A percentile compares a stretch with the other conserved stretches of the same genome.
Conservation (phyloP, 306 rosid genomes). For the Nissolia schottii region DNA sequence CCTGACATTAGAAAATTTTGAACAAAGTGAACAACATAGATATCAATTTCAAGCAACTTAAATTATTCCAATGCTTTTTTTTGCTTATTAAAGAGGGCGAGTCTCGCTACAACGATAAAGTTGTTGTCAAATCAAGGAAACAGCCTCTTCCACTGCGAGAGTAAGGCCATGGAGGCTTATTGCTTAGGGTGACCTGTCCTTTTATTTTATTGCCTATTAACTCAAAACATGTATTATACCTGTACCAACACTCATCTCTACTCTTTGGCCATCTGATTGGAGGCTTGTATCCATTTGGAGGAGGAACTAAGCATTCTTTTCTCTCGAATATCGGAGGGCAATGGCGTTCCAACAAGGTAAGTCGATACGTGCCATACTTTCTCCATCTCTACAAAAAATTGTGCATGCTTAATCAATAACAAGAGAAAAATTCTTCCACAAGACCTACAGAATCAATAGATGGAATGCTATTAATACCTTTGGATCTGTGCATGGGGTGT, state of each 20-base stretch:
- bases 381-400: conserved; percentile 75
- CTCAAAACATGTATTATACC: conserved; percentile 41
- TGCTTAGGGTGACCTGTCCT: too few relatives aligned
- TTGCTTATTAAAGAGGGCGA: too few relatives aligned
- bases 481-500: conserved; percentile 99
- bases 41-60: not conserved
- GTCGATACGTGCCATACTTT: conserved; percentile 71
- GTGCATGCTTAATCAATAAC: conserved; percentile 23
- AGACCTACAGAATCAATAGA: conserved; percentile 2
- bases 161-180: too few relatives aligned
- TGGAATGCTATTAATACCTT: conserved; percentile 46
- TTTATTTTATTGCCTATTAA: not conserved
- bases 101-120: too few relatives aligned
- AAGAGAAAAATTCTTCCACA: not conserved
- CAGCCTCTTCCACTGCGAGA: too few relatives aligned
- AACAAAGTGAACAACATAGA: not conserved
- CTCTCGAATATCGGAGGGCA: conserved; percentile 86
- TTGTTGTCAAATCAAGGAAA: too few relatives aligned
- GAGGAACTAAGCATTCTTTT: conserved; percentile 90
- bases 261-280: conserved; percentile 98
- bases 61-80: not conserved
- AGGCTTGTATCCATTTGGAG: conserved; percentile 86
- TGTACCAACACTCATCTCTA: conserved; percentile 94
- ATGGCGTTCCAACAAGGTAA: conserved; percentile 92
- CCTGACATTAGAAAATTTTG: conserved; percentile 43